Evolutionary conservation across 2,329 filamentous ascomycete genomes (phyloP), one percentile per base, ranked within the genome.

Genomic region (Apiospora saccharicola): DNA sequence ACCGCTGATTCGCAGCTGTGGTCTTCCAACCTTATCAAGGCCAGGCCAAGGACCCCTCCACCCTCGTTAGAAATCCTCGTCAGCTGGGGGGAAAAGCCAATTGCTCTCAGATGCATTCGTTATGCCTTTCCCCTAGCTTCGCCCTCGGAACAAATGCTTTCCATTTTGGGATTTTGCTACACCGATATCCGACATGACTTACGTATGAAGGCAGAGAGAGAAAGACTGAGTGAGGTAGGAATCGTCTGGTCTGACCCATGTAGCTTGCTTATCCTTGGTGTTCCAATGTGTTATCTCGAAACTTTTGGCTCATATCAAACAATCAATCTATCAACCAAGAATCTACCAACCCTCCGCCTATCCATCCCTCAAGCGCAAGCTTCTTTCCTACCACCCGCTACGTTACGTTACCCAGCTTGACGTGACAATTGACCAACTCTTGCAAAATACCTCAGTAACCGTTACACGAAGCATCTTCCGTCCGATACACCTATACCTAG

Each of bases 71-170:
- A 57, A 57, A 57, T 22, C 51, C 51, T 57, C 51, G 51, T 57
- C 51, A 57, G 51, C 51, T 57, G 26, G 53, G 10, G 8, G 22
- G 1, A 53, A 72, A 41, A 41, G 69, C 70, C 71, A 73, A 75
- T 75, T 74, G 72, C 72, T 75, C 72, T 75, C 72, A 57, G 74
- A 75, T 75, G 73, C 71, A 75, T 73, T 75, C 73, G 72, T 46
- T 72, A 8, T 70, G 57, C n/a, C 24, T 24, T 5, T 7, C 34
- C 26, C 51, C 26, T 30, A 8, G 51, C 47, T 24, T 51, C 47
- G n/a, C 53, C 16, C 14, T 61, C 14, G 34, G 30, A 26, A 7
- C 53, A 61, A 37, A 34, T 61, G 26, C 53, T 22, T 61, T 10
- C 51, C 51, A 26, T 4, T 12, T n/a, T 51, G n/a, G n/a, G 49